Base-by-base conservation (phyloP, 768 basidiomycete species). In the Podaxis sp. region DNA sequence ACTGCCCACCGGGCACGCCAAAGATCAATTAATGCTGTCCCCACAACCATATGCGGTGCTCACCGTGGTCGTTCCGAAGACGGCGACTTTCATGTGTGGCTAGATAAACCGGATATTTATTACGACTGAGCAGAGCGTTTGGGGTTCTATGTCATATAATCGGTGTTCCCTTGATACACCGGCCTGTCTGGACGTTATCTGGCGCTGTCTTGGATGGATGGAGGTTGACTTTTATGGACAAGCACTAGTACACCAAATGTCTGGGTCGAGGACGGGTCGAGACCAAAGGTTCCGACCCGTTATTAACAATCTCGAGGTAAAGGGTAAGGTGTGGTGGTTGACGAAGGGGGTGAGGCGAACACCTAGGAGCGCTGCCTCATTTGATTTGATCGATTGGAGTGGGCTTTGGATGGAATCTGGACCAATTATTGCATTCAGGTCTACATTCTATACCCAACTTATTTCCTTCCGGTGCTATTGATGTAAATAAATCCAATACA, bases 61-160 rank as follows among this genome's bases (percentile, higher is more conserved):
- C 57, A 75, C 77, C 65, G 72, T 74, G 42, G 72, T 68, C 5
- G 75, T 71, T 55, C 76, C 76, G 67, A 78, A 78, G 28, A 78
- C 75, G 54, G 76, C 76, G 44, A 77, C 70, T 66, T 77, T 78
- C 77, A 78, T 78, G 57, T 18, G 23, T 23, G 11, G 36, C 25
- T 37, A 11, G 18, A 27, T 32, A 32, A 32, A 32, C 28, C 28
- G 9, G 28, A 1, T 32, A 32, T 32, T 32, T 32, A 32, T 32
- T 7, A 9, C 28, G 28, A 13, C n/a, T 25, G 13, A 44, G 46
- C 56, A 16, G 6, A n/a, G 42, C 14, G 16, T 44, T 18, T 44
- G 42, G 42, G 42, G 6, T 6, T 44, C 11, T n/a, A 44, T 44
- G 40, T 40, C 16, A n/a, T 44, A 9, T 5, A n/a, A n/a, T 5